phyloP scores from a whole-genome alignment of 2,329 filamentous ascomycete genomes.

The Penicillium sp. region DNA sequence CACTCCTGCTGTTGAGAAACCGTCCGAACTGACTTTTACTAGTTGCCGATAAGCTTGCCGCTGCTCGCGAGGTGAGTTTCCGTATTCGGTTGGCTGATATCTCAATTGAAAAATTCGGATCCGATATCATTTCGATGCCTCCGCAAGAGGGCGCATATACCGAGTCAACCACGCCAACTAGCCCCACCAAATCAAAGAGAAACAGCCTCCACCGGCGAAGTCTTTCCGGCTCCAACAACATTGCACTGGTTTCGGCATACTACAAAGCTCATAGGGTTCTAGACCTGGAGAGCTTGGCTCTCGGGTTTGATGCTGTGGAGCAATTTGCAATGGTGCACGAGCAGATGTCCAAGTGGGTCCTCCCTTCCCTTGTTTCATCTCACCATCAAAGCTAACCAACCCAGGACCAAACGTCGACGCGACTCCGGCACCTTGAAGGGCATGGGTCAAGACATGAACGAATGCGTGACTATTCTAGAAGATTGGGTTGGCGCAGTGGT shows the following conservation, averaged over 20 bases:
- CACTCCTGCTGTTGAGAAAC: slow-evolving; percentile 13
- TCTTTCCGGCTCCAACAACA: slow-evolving; percentile 27
- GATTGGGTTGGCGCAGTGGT: slow-evolving; percentile 61
- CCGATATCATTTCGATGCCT: slow-evolving; percentile 31
- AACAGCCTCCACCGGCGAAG: slow-evolving; percentile 30
- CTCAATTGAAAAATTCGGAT: slow-evolving; percentile 42
- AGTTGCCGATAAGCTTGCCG: slow-evolving; percentile 48
- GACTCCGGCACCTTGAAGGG: slow-evolving; percentile 44
- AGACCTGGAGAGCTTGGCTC: slow-evolving; percentile 67
- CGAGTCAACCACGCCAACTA: slow-evolving; percentile 29
- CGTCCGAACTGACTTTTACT: slow-evolving; percentile 9
- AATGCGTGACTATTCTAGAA: slow-evolving; percentile 55
- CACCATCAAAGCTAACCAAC: slow-evolving; percentile 11
- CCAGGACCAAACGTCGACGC: slow-evolving; percentile 32
- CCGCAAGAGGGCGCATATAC: slow-evolving; percentile 26
- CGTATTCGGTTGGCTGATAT: slow-evolving; percentile 52
- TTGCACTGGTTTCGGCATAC: slow-evolving; percentile 25
- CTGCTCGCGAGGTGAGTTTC: slow-evolving; percentile 54
- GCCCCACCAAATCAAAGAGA: slow-evolving; percentile 33
- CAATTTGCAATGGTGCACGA: slow-evolving; percentile 59
- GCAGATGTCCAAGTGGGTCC: slow-evolving; percentile 41
- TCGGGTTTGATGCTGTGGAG: slow-evolving; percentile 66
- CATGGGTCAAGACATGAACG: slow-evolving; percentile 56
- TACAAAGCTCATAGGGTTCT: slow-evolving; percentile 61
- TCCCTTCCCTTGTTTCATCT: neutral